Evolutionary conservation across 495 filamentous ascomycete species (phyloP).

Genomic region (Daldinia loculata): DNA sequence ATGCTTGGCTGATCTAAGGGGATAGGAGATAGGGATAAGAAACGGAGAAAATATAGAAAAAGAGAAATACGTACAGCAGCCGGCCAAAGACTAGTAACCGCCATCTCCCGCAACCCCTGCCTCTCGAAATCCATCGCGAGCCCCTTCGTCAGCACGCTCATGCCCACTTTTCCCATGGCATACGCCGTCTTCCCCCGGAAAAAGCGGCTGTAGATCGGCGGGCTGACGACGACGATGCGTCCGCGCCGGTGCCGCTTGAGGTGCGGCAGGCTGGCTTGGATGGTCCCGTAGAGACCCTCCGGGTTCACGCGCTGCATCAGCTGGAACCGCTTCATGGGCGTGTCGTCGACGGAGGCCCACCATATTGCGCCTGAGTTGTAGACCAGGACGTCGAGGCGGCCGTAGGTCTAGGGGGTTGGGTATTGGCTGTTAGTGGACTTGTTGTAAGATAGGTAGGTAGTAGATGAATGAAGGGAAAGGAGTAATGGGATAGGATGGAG

Average conservation of each 20-base stretch:
- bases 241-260: conserved; percentile 61
- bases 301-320: conserved; percentile 85
- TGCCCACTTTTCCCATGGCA: conserved; percentile 85
- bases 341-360: conserved; percentile 79
- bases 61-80: conserved; percentile 63
- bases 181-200: conserved; percentile 89
- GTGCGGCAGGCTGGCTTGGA: conserved; percentile 73
- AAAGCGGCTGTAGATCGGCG: conserved; percentile 86
- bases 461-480: background rate
- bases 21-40: background rate
- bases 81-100: conserved; percentile 84
- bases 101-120: conserved; percentile 72
- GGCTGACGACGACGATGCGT: conserved; percentile 80
- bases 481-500: background rate
- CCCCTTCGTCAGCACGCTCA: conserved; percentile 83
- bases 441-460: background rate
- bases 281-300: conserved; percentile 73
- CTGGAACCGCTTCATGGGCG: conserved; percentile 79
- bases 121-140: conserved; percentile 83
- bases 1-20: background rate
- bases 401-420: conserved; percentile 55
- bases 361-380: conserved; percentile 91
- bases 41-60: background rate
- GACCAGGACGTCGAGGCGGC: conserved; percentile 73
- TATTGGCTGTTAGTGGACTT: too few species aligned